Evolutionary conservation across 257 asterid genomes (phyloP).

Genomic region (Nemophila menziesii): DNA sequence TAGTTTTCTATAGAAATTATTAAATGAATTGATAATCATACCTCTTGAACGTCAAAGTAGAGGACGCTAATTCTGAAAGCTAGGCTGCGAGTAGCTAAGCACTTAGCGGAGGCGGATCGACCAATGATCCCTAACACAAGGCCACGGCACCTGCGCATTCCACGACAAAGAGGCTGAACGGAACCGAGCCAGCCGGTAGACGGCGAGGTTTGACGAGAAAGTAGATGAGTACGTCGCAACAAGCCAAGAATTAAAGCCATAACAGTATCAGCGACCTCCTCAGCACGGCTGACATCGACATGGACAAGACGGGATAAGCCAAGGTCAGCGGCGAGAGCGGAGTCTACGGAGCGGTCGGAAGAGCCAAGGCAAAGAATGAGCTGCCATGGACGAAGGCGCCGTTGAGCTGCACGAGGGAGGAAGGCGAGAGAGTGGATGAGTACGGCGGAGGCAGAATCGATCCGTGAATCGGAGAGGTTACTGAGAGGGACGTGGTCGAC

Average conservation of each 20-base stretch:
- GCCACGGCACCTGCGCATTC: conserved; percentile 64
- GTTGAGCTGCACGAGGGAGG: conserved; percentile 99
- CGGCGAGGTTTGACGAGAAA: conserved; percentile 73
- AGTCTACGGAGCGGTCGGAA: conserved; percentile 72
- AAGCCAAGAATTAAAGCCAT: conserved; percentile 90
- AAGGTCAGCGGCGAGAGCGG: conserved; percentile 76
- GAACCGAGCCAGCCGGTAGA: conserved; percentile 99
- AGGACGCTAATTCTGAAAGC: conserved; percentile 95
- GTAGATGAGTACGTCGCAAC: conserved; percentile 86
- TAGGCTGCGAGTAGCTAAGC: conserved; percentile 76
- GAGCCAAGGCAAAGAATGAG: conserved; percentile 92
- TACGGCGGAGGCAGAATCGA: conserved; percentile 82
- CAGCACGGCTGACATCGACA: conserved; percentile 86
- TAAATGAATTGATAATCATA: conserved; percentile 8
- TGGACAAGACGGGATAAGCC: conserved; percentile 70
- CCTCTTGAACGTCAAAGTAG: conserved; percentile 86
- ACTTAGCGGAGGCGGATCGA: conserved; percentile 89
- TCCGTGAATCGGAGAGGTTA: conserved; percentile 74
- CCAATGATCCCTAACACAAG: conserved; percentile 92
- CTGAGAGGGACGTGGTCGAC: conserved; percentile 89
- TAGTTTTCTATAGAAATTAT: neutral
- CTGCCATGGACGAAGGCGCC: conserved; percentile 93
- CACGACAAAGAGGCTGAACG: conserved; percentile 97
- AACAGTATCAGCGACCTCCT: conserved; percentile 97
- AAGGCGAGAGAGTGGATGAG: conserved; percentile 85